Conservation (phyloP, 305 asterid species). For the Fraxinus sp. region DNA sequence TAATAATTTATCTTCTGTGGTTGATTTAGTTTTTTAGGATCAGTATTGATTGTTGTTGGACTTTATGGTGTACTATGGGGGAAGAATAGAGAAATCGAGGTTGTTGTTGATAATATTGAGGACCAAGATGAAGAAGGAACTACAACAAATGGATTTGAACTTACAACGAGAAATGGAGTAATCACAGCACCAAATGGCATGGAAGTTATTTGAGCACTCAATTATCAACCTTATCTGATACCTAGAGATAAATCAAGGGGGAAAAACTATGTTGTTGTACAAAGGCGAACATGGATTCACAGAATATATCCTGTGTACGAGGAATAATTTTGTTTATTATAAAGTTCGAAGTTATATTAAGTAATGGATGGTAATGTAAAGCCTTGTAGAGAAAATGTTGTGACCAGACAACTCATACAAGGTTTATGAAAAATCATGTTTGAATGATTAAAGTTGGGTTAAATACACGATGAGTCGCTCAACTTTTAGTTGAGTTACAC, state of each 20-base stretch:
- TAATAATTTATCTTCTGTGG: background rate
- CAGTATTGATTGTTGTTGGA: constrained; percentile 65
- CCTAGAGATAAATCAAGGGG: background rate
- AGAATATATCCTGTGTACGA: background rate
- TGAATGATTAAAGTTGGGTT: too few species aligned
- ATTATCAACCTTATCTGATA: background rate
- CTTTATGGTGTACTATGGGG: constrained; percentile 88
- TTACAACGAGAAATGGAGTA: background rate
- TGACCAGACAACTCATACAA: too few species aligned
- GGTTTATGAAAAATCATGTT: too few species aligned
- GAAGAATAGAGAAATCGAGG: constrained; percentile 49
- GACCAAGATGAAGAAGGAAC: background rate
- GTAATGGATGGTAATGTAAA: background rate
- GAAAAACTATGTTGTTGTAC: background rate
- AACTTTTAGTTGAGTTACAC: too few species aligned
- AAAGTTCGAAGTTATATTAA: background rate
- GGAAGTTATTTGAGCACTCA: background rate
- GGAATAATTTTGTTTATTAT: too few species aligned
- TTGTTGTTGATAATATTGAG: background rate
- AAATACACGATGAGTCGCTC: too few species aligned
- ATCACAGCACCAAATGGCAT: background rate
- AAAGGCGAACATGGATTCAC: background rate
- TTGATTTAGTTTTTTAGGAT: constrained; percentile 59
- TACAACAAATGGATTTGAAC: background rate
- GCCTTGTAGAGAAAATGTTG: too few species aligned